These are phyloP conservation scores for Pseudomassariella vexata DNA, from an alignment of 2,329 filamentous ascomycete species.

Conservation along the genomic window DNA sequence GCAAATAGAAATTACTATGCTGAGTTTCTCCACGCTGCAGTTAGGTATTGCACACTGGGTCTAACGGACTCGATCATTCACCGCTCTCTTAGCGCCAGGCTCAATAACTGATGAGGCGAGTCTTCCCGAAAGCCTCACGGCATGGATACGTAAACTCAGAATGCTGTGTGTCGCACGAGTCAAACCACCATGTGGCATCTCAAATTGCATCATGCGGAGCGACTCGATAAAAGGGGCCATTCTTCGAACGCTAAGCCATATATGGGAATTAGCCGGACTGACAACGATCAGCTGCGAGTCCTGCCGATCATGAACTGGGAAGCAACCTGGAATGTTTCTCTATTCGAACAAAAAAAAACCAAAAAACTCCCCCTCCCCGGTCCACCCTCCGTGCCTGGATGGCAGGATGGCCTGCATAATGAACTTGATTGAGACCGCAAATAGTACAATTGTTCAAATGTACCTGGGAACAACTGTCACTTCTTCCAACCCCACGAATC, in stretches of 20 bases:
- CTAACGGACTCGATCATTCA: no score
- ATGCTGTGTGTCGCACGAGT: background rate
- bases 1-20: no score
- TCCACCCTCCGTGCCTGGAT: slow-evolving; percentile 4
- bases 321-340: slow-evolving; percentile 11
- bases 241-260: slow-evolving; percentile 7
- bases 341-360: slow-evolving; percentile 4
- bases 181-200: slow-evolving; percentile 1
- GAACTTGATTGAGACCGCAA: no score
- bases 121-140: no score
- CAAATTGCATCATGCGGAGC: slow-evolving; percentile 7
- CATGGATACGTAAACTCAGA: no score
- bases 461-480: background rate
- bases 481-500: background rate
- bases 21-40: no score
- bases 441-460: no score
- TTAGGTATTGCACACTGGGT: no score
- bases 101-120: no score
- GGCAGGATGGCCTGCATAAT: background rate
- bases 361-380: no score
- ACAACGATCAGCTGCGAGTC: slow-evolving; percentile 10
- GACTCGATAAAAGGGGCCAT: slow-evolving; percentile 3
- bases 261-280: slow-evolving; percentile 4
- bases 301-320: slow-evolving; percentile 10
- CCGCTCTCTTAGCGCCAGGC: no score